Percentiles rank a stretch among this genome's conserved stretches.
phyloP scores from a whole-genome alignment of 2,329 filamentous ascomycete genomes.

The Ascochyta clinopodiicola region DNA sequence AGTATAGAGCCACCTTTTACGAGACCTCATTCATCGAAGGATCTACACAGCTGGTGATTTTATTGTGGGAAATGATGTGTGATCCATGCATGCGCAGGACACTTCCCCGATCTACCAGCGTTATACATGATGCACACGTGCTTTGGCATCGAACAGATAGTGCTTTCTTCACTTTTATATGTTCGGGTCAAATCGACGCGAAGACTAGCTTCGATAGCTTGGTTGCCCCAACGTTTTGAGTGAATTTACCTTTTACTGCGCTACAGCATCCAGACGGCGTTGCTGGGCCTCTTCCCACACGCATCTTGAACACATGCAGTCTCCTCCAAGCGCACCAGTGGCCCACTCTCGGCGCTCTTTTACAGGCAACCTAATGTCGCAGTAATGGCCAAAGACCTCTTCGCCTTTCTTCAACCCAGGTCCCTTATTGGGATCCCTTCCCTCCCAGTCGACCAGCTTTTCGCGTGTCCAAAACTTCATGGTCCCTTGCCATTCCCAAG shows the following conservation, averaged over 20 bases:
- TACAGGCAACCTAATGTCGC: conserved; percentile 80
- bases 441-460: conserved; percentile 60
- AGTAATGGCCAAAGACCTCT: conserved; percentile 94
- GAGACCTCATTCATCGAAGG: neutral
- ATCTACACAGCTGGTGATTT: conserved; percentile 2
- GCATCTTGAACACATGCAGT: conserved; percentile 86
- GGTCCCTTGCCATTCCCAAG: conserved; percentile 87
- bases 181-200: neutral
- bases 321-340: conserved; percentile 82
- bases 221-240: neutral
- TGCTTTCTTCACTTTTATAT: neutral
- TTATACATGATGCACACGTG: conserved; percentile 10
- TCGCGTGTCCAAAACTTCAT: conserved; percentile 74
- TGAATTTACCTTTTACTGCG: neutral
- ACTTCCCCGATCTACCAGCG: conserved; percentile 10
- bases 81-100: neutral
- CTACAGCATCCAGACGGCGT: neutral
- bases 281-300: conserved; percentile 64
- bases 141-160: neutral
- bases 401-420: conserved; percentile 77
- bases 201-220: neutral
- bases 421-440: conserved; percentile 35
- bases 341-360: conserved; percentile 88
- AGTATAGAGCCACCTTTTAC: neutral
- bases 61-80: neutral